phyloP scores from a whole-genome alignment of 129 eudicot genomes.

The Tagetes patula region DNA sequence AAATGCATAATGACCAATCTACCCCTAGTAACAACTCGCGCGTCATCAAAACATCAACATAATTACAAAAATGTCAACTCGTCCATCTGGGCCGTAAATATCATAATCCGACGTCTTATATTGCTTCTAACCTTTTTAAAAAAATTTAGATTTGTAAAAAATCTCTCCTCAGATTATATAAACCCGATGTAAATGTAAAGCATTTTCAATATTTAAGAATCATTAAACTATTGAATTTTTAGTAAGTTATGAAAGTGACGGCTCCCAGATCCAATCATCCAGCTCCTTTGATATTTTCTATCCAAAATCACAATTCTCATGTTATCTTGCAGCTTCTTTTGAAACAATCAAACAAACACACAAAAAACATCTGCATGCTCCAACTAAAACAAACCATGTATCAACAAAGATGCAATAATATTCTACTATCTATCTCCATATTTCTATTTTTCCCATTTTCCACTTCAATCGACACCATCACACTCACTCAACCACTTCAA shows the following conservation, averaged over 20 bases:
- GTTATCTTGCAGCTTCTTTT: not conserved
- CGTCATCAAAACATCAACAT: too few relatives aligned
- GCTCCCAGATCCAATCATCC: not conserved
- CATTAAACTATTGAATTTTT: too few relatives aligned
- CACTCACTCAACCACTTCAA: conserved; percentile 27
- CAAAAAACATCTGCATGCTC: not conserved
- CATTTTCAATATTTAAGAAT: too few relatives aligned
- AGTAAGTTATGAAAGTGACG: not conserved
- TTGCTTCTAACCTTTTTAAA: too few relatives aligned
- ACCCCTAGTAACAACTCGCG: too few relatives aligned
- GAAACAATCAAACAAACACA: not conserved
- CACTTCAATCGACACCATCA: conserved; percentile 34
- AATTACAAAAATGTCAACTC: too few relatives aligned
- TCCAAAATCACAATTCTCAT: not conserved
- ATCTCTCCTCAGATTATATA: too few relatives aligned
- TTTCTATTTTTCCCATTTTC: conserved; percentile 18
- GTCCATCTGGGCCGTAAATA: too few relatives aligned
- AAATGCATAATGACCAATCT: too few relatives aligned
- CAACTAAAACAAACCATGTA: not conserved
- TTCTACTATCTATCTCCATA: conserved; percentile 5
- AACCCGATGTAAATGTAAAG: too few relatives aligned
- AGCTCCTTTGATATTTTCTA: not conserved
- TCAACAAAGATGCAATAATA: not conserved
- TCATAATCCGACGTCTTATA: too few relatives aligned
- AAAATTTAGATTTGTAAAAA: too few relatives aligned